phyloP scores from a whole-genome alignment of 345 rosid species.

The Sonneratia alba region DNA sequence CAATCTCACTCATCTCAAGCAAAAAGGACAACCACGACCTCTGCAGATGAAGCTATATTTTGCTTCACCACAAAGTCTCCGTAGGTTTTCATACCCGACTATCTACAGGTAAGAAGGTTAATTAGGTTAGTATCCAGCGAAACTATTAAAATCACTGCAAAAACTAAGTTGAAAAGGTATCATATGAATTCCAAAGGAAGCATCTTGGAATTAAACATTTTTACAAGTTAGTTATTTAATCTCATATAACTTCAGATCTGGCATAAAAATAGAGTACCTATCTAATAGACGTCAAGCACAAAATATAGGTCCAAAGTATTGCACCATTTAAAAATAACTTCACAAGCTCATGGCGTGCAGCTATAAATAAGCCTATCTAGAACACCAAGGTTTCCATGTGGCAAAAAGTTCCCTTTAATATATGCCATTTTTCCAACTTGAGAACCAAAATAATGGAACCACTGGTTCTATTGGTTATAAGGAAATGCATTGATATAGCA shows the following conservation, averaged over 20 bases:
- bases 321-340: slow-evolving; percentile 37
- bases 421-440: slow-evolving; percentile 80
- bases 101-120: slow-evolving; percentile 31
- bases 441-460: background rate
- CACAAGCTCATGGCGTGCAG: slow-evolving; percentile 78
- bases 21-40: slow-evolving; percentile 66
- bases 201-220: background rate
- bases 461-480: background rate
- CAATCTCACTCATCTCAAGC: slow-evolving; percentile 65
- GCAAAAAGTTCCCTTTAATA: slow-evolving; percentile 66
- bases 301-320: background rate
- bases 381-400: slow-evolving; percentile 61
- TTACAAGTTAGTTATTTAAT: background rate
- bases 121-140: background rate
- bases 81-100: slow-evolving; percentile 57
- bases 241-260: background rate
- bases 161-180: background rate
- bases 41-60: slow-evolving; percentile 77
- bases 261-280: background rate
- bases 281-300: background rate
- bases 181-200: background rate
- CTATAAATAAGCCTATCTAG: slow-evolving; percentile 53
- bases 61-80: slow-evolving; percentile 61
- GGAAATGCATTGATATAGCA: background rate
- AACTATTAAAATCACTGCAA: background rate